Conservation (phyloP, 345 rosid genomes). For the Capsella bursapastoris region DNA sequence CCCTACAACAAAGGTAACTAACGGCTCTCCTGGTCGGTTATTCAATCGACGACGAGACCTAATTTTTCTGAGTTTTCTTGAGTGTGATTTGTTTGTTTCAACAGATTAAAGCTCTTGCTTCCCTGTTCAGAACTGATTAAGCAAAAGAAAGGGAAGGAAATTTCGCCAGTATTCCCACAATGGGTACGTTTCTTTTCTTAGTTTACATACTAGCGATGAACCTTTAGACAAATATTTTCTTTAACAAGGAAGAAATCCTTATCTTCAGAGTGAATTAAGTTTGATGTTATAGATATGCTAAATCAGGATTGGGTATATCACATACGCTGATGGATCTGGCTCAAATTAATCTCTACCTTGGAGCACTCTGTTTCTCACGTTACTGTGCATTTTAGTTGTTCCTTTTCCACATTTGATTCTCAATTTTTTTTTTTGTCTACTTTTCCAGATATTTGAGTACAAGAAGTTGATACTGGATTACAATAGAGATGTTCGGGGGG, state of each 20-base stretch:
- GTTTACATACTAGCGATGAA: not conserved
- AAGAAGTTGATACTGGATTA: constrained; percentile 86
- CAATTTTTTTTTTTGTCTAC: constrained; percentile 8
- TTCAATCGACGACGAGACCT: constrained; percentile 10
- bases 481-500: constrained; percentile 90
- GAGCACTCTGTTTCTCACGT: constrained; percentile 13
- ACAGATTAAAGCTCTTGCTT: constrained; percentile 90
- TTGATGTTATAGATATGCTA: constrained; percentile 12
- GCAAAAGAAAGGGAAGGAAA: constrained; percentile 74
- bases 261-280: constrained; percentile 3
- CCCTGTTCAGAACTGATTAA: constrained; percentile 67
- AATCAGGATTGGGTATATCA: constrained; percentile 16
- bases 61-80: constrained; percentile 14
- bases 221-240: not conserved
- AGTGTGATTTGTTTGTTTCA: constrained; percentile 35
- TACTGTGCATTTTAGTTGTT: constrained; percentile 6
- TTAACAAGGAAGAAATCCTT: constrained; percentile 4
- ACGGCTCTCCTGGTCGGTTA: not conserved
- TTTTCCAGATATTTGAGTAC: constrained; percentile 79
- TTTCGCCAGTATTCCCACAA: constrained; percentile 73
- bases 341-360: constrained; percentile 5
- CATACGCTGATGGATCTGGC: constrained; percentile 8
- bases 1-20: constrained; percentile 81
- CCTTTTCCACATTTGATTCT: not conserved
- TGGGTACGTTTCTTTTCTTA: constrained; percentile 63